Evolutionary conservation across 345 rosid species (phyloP), one percentile per base, ranked within the genome.

Genomic region (Psidium friedrichsthalianum): DNA sequence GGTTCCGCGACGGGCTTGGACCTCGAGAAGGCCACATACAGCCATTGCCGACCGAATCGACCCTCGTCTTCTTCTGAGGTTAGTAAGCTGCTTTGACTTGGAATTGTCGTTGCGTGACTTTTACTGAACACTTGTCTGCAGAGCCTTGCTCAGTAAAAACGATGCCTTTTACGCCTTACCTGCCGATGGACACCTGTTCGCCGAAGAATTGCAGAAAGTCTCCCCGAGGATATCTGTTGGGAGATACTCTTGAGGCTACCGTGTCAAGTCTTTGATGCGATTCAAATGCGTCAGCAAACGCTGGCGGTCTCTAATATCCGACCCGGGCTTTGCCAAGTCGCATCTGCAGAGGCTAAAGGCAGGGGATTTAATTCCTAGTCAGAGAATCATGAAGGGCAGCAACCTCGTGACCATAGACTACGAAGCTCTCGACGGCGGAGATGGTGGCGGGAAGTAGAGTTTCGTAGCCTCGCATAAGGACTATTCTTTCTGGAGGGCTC

Each of bases 241-340:
- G 85, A 82, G 6, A 82, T 86, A 21, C 87, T 82, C 61, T 82
- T 54, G 9, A 51, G 87, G 87, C 87, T 86, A 25, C 84, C 87
- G 8, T n/a, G 82, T 82, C 82, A 86, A 82, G 58, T 20, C 85
- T 36, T 51, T 86, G 24, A 20, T 40, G 82, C 82, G 49, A 61
- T 86, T 51, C 82, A 86, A 83, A 69, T 61, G 87, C 61, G 85
- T 86, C 10, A 36, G 87, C 85, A 86, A 86, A 61, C 22, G 36
- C 27, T 86, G 87, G 87, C 12, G 51, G 52, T 51, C 59, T 22
- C 25, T 86, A 21, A 82, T 86, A 29, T 86, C 87, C 21, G 82
- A 61, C 52, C 87, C 81, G 5, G 21, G 32, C 8, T 86, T 86
- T 5, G 4, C 42, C 42, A 40, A 40, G 42, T 40, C 42, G 42